These are phyloP conservation scores for Coemansia asiatica DNA, from an alignment of 192 early-diverging fungal genomes.

Conservation along the genomic window DNA sequence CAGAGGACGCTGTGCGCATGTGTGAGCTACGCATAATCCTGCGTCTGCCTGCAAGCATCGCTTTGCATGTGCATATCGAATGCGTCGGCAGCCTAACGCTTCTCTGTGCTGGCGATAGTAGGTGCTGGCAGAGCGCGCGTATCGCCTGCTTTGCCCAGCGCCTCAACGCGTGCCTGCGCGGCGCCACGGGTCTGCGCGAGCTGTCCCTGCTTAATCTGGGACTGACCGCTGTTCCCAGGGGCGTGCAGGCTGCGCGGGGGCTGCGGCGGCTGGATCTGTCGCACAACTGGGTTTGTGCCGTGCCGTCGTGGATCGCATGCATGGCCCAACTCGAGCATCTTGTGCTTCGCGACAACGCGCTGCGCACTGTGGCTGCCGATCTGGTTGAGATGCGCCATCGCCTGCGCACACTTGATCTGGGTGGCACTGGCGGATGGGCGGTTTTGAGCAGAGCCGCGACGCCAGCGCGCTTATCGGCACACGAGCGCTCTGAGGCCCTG, in stretches of 20 bases:
- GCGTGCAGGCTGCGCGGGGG: conserved; percentile 20
- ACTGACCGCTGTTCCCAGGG: conserved; percentile 26
- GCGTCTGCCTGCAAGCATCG: conserved; percentile 39
- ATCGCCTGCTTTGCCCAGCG: conserved; percentile 39
- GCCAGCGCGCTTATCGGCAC: conserved; percentile 17
- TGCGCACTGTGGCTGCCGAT: conserved; percentile 41
- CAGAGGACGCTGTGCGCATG: conserved; percentile 22
- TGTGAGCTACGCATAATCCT: conserved; percentile 21
- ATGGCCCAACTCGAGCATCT: conserved; percentile 40
- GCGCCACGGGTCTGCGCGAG: conserved; percentile 27
- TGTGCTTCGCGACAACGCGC: conserved; percentile 36
- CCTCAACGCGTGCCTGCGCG: conserved; percentile 25
- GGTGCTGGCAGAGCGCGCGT: conserved; percentile 30
- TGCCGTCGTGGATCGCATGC: conserved; percentile 39
- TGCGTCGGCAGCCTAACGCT: conserved; percentile 34
- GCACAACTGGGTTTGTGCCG: conserved; percentile 51
- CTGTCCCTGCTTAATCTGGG: conserved; percentile 49
- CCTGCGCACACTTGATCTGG: conserved; percentile 37
- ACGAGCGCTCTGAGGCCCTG: conserved; percentile 20
- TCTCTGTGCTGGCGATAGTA: conserved; percentile 31
- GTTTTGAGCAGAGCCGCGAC: conserved; percentile 27
- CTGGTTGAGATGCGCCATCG: conserved; percentile 53
- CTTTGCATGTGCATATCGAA: conserved; percentile 15
- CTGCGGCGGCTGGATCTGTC: conserved; percentile 50
- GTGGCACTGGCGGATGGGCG: conserved; percentile 25